Base-by-base conservation (phyloP, 805 yeast genomes). In the Saccharomyces mikatae region DNA sequence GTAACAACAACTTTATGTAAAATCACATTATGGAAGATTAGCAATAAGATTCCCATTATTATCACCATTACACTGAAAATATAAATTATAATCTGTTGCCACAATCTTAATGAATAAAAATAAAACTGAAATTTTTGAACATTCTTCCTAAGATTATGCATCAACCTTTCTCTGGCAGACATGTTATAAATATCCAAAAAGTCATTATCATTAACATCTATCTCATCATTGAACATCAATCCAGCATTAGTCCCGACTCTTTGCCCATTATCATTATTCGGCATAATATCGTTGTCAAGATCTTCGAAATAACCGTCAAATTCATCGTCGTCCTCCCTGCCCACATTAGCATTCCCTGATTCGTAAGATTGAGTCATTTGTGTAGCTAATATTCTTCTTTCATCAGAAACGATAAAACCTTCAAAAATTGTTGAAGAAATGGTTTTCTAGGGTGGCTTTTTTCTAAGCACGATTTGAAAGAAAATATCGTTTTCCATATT, bases 1-100 rank as follows among this genome's bases (percentile, higher is more conserved):
- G 76, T 54, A 0, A 56, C 56, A 1, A 78, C 77, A 56, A 80
- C 62, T 22, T 68, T 59, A 8, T 69, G 55, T 22, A 69, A 52
- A 21, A 69, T 63, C 14, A 54, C 56, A 5, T 67, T 55, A 52
- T 64, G 70, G 57, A 63, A 65, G 1, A 68, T 56, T n/a, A 68
- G 41, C 14, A 65, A 46, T 17, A 62, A 14, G 1, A 65, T 48
- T 10, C 60, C 60, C 5, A 62, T 48, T 8, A 62, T 48, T 28
- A 58, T 32, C 8, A 57, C 54, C n/a, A 59, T 47, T 2, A 57
- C 30, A 6, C 57, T 65, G 6, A 57, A 51, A 4, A 61, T 9
- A 4, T 51, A 22, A 4, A 66, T 41, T n/a, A 58, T 4, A 6
- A 54, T 41, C 49, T 62, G 57, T 41, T 69, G 68, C 66, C 68